Conservation (phyloP, 2,329 filamentous ascomycete genomes). For the Apiospora malaysiana region DNA sequence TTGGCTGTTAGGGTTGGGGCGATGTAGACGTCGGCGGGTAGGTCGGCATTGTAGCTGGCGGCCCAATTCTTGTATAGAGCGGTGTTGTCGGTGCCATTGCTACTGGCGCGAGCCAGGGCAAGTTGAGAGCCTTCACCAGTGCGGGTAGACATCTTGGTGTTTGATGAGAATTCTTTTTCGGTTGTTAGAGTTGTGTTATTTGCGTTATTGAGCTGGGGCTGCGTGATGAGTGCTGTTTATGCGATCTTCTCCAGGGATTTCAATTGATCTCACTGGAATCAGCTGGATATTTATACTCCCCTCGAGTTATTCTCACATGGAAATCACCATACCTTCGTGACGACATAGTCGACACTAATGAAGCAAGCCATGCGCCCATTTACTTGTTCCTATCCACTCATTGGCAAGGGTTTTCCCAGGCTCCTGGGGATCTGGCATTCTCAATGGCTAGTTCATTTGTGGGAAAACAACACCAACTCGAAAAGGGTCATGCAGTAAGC, state of each 20-base stretch:
- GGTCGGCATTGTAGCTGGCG: constrained; percentile 42
- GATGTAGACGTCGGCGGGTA: constrained; percentile 48
- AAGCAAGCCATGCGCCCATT: neutral
- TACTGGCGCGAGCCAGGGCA: neutral
- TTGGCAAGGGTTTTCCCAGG: neutral
- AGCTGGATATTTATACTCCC: neutral
- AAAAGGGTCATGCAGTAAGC: constrained; percentile 1
- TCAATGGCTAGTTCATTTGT: neutral
- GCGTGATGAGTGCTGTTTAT: neutral
- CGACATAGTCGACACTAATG: neutral
- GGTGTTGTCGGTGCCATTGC: constrained; percentile 1
- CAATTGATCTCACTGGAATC: neutral
- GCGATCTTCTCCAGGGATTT: too few species aligned
- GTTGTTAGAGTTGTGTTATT: neutral
- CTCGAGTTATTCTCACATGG: neutral
- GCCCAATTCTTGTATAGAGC: constrained; percentile 46
- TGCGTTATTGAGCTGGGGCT: neutral
- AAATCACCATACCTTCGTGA: neutral
- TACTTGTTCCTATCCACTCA: neutral
- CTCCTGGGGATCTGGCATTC: neutral
- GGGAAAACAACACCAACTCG: neutral
- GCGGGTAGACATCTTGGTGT: neutral
- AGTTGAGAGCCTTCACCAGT: neutral
- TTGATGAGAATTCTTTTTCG: neutral
- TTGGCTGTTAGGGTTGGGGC: constrained; percentile 46